phyloP scores from a whole-genome alignment of 345 rosid genomes.

The Turnera subulata region DNA sequence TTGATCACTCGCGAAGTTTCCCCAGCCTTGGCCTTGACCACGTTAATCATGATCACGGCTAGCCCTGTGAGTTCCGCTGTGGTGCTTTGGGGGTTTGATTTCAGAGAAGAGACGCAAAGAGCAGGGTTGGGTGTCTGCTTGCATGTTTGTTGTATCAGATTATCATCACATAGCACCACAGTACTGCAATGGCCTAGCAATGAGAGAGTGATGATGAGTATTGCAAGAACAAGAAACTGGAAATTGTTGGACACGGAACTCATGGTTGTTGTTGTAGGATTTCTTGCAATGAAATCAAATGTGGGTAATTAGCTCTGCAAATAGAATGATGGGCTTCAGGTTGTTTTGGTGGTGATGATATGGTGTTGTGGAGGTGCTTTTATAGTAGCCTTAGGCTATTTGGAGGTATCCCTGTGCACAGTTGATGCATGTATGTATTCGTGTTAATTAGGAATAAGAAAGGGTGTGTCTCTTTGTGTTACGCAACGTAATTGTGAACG shows the following conservation, averaged over 20 bases:
- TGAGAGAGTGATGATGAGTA: neutral
- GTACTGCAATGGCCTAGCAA: neutral
- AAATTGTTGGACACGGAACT: neutral
- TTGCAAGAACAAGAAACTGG: constrained; percentile 1
- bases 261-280: no score
- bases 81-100: neutral
- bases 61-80: neutral
- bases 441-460: no score
- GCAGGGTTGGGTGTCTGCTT: neutral
- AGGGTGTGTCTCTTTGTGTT: no score
- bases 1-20: neutral
- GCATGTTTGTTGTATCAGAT: neutral
- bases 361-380: no score
- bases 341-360: no score
- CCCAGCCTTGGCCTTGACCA: neutral
- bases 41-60: neutral
- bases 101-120: neutral
- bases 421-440: no score
- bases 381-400: no score
- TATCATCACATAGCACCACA: neutral
- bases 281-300: no score
- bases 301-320: no score
- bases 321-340: no score
- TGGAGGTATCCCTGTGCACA: no score
- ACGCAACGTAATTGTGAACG: no score